Base-by-base conservation (phyloP, 192 early-diverging fungal genomes). In the Linnemannia hyalina region DNA sequence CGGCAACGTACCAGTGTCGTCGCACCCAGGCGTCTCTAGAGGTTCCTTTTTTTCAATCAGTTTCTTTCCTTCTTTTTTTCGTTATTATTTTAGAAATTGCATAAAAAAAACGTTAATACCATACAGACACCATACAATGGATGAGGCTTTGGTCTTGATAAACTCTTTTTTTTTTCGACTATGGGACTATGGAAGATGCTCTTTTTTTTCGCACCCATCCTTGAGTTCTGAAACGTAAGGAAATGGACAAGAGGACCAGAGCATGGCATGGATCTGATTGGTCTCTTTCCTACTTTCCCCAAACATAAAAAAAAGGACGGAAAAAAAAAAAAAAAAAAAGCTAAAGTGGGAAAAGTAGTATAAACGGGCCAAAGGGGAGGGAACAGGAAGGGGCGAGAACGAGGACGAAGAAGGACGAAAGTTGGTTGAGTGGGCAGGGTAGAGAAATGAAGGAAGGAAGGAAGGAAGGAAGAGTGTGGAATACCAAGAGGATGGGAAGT, bases 1-100 rank as follows among this genome's bases (percentile, higher is more conserved):
- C 52, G 84, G 40, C 84, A 86, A 73, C 84, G 84, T 29, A 70
- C 84, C 16, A 86, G 84, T 81, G 72, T 86, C 7, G 40, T 78
- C 40, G 79, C 78, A 46, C 84, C 84, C 38, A 86, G 81, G 23
- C 84, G 80, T n/a, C 55, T 63, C n/a, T 57, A 32, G 44, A 42
- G 65, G 5, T 60, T 3, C n/a, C 16, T 26, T 26, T 60, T 26
- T 60, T 60, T 6, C 6, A 26, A 3, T 40, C 38, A 40, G 35
- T 40, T 40, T 40, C 7, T 26, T 60, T 55, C 54, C 29, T 26
- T 10, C n/a, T 26, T 60, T 65, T 32, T 65, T 29, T 65, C 26
- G 22, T 60, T 60, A 55, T n/a, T 55, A 26, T 60, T 26, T 32
- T 65, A 29, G 26, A 29, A 29, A 65, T 32, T 65, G 60, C 60